These are phyloP conservation scores for Albizia julibrissin DNA, from an alignment of 306 rosid species.

Conservation along the genomic window DNA sequence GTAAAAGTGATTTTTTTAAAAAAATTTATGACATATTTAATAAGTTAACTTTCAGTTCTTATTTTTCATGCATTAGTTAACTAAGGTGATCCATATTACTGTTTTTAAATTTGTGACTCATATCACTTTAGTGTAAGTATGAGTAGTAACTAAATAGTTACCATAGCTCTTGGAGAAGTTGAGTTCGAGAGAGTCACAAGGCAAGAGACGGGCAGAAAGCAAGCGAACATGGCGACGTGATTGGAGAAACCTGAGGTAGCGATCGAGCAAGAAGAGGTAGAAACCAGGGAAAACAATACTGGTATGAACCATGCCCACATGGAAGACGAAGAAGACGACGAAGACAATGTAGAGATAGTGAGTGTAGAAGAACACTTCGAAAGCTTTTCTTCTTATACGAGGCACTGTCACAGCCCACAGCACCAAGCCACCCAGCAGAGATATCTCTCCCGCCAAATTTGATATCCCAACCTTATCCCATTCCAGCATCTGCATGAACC, in stretches of 20 bases:
- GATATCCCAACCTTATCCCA: constrained; percentile 60
- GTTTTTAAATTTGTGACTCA: no score
- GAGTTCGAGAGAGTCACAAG: constrained; percentile 67
- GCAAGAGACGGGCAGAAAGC: constrained; percentile 61
- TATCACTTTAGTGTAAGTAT: no score
- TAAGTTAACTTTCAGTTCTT: no score
- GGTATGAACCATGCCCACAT: constrained; percentile 55
- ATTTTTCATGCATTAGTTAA: no score
- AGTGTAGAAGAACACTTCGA: constrained; percentile 76
- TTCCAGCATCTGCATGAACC: constrained; percentile 50
- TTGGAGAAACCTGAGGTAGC: constrained; percentile 68
- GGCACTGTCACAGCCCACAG: constrained; percentile 71
- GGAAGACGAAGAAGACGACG: constrained; percentile 70
- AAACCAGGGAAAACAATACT: constrained; percentile 71
- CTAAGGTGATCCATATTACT: no score
- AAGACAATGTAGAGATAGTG: constrained; percentile 74
- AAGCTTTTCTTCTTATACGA: constrained; percentile 56
- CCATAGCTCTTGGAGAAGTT: constrained; percentile 70
- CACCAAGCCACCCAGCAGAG: constrained; percentile 56
- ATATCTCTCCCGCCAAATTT: constrained; percentile 68
- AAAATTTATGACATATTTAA: no score
- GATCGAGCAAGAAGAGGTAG: constrained; percentile 80
- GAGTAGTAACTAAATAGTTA: no score
- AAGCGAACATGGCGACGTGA: constrained; percentile 49
- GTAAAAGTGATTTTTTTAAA: no score